Evolutionary conservation across 495 filamentous ascomycete species (phyloP).

Genomic region (Lepraria neglecta): DNA sequence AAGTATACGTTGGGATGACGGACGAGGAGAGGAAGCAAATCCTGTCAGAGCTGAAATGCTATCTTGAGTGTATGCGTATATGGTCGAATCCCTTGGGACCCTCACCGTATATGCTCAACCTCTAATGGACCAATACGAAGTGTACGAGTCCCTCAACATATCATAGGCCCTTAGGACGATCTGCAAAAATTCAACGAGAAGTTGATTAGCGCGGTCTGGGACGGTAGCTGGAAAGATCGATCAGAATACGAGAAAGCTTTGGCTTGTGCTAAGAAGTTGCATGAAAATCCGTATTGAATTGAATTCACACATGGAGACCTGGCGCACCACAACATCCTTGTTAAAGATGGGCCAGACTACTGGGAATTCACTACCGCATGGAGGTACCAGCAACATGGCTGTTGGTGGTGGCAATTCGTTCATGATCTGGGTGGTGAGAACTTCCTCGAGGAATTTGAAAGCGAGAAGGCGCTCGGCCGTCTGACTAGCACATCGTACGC

Average conservation of each 20-base stretch:
- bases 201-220: no score
- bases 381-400: neutral
- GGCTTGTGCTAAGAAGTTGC: neutral
- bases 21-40: no score
- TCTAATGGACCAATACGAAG: neutral
- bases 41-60: no score
- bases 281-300: neutral
- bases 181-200: neutral
- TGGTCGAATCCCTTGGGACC: neutral
- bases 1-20: no score
- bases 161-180: neutral
- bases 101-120: neutral
- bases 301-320: constrained; percentile 40
- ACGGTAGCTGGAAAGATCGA: neutral
- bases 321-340: constrained; percentile 44
- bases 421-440: constrained; percentile 1
- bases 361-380: constrained; percentile 39
- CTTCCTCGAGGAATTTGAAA: neutral
- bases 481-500: neutral
- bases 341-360: constrained; percentile 43
- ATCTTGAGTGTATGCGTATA: no score
- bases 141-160: neutral
- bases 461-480: neutral
- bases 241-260: neutral
- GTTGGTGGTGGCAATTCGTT: neutral